Percentiles rank a stretch among this genome's conserved stretches.
These are phyloP conservation scores for Polyplosphaeria fusca DNA, from an alignment of 495 filamentous ascomycete genomes.

Conservation along the genomic window DNA sequence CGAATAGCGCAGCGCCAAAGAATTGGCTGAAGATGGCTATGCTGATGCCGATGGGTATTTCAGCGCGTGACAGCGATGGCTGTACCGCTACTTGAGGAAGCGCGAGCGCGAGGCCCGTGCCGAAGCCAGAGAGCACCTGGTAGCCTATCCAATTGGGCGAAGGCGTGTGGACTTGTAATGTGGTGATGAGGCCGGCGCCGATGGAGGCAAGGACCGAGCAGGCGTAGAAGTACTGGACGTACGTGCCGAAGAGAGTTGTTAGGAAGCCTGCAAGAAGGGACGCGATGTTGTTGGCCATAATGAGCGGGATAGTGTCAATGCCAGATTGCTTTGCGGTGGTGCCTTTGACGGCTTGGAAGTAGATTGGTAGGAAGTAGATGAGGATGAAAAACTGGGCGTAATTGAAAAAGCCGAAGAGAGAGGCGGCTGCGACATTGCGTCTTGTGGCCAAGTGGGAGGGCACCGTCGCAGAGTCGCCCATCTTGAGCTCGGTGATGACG, in stretches of 20 bases:
- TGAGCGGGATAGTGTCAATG: neutral
- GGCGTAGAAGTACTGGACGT: neutral
- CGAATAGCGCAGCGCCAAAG: neutral
- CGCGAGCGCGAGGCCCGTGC: neutral
- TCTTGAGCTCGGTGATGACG: neutral
- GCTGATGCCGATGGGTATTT: neutral
- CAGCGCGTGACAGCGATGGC: neutral
- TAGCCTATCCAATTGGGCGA: neutral
- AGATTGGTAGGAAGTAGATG: slow-evolving; percentile 18
- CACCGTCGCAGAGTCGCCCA: slow-evolving; percentile 59
- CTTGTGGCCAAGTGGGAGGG: slow-evolving; percentile 61
- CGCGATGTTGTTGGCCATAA: neutral
- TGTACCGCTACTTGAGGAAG: neutral
- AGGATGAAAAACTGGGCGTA: slow-evolving; percentile 59
- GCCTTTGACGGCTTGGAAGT: slow-evolving; percentile 18
- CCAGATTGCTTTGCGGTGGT: neutral
- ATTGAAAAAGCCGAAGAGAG: slow-evolving; percentile 55
- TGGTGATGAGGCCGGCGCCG: neutral
- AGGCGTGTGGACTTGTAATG: neutral
- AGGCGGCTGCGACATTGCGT: slow-evolving; percentile 58
- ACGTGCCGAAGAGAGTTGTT: neutral
- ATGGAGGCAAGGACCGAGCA: neutral
- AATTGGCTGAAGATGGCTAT: neutral
- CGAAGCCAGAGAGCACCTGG: neutral
- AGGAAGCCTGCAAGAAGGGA: neutral